Percentiles rank a stretch among this genome's conserved stretches.
Conservation (phyloP, 73 alveolate genomes). For the Symbiodinium pilosum region DNA sequence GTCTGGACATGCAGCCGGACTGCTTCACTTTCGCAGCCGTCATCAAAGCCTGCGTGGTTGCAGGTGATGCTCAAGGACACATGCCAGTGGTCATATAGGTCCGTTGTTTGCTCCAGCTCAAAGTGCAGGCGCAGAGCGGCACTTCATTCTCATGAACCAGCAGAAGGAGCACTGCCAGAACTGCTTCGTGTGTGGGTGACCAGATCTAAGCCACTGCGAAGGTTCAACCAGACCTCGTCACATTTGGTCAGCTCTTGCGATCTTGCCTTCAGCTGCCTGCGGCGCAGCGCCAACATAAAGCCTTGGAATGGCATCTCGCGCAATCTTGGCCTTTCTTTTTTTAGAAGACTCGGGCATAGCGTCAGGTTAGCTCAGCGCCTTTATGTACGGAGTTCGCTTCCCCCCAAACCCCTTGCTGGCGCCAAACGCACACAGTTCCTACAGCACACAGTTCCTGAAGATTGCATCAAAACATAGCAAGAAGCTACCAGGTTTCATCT, state of each 20-base stretch:
- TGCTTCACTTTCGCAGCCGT: slow-evolving; percentile 31
- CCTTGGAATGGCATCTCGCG: background rate
- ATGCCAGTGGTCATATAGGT: background rate
- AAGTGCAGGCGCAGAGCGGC: slow-evolving; percentile 11
- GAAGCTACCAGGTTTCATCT: no score
- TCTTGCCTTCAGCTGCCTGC: background rate
- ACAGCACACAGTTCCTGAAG: no score
- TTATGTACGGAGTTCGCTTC: no score
- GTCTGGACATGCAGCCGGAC: background rate
- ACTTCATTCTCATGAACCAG: slow-evolving; percentile 1
- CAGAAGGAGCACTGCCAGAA: background rate
- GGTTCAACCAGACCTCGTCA: slow-evolving; percentile 47
- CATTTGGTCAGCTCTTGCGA: slow-evolving; percentile 25
- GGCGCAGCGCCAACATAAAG: background rate
- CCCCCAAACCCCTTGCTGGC: no score
- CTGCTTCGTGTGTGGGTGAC: background rate
- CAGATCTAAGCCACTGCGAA: background rate
- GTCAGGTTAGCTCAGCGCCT: no score
- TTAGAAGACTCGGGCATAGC: background rate
- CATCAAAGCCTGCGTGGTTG: background rate
- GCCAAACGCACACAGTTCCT: no score
- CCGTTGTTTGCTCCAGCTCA: background rate
- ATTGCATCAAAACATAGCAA: no score
- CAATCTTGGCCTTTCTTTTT: background rate
- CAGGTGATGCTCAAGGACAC: slow-evolving; percentile 15